phyloP scores from a whole-genome alignment of 73 alveolate species.

The Paramecium tetraurelia region DNA sequence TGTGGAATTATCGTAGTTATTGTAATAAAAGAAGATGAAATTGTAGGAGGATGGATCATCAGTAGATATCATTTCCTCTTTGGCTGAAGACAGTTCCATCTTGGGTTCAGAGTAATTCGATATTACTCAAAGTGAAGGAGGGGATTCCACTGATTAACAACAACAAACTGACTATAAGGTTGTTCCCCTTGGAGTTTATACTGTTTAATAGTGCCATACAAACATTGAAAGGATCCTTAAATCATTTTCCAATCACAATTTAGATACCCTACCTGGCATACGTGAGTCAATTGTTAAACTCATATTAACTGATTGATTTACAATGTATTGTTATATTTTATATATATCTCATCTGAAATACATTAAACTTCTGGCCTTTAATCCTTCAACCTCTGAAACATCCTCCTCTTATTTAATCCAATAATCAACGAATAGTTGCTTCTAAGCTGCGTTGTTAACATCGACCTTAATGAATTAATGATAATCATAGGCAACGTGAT shows the following conservation, averaged over 20 bases:
- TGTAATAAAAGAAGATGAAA: not conserved
- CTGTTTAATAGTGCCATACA: not conserved
- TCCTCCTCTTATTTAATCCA: conserved; percentile 4
- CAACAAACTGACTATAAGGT: not conserved
- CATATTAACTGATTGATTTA: conserved; percentile 2
- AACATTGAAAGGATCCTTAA: not conserved
- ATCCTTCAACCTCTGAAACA: not conserved
- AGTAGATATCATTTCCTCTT: not conserved
- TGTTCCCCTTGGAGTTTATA: not conserved
- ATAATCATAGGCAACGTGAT: not conserved
- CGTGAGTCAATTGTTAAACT: not conserved
- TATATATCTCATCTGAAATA: conserved; percentile 25
- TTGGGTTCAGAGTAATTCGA: not conserved
- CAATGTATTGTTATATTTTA: not conserved
- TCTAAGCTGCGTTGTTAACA: not conserved
- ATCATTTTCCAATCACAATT: not conserved
- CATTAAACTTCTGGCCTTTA: conserved; percentile 1
- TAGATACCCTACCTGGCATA: not conserved
- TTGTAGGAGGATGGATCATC: not conserved
- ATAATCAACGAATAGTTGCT: not conserved
- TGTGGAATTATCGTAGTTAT: not conserved
- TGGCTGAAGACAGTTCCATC: not conserved
- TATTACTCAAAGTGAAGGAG: not conserved
- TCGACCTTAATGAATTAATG: not conserved
- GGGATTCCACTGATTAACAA: not conserved